Percentiles rank a stretch among this genome's conserved stretches.
Evolutionary conservation across 1,139 yeast genomes (phyloP).

Genomic region (Sporopachydermia cereana): DNA sequence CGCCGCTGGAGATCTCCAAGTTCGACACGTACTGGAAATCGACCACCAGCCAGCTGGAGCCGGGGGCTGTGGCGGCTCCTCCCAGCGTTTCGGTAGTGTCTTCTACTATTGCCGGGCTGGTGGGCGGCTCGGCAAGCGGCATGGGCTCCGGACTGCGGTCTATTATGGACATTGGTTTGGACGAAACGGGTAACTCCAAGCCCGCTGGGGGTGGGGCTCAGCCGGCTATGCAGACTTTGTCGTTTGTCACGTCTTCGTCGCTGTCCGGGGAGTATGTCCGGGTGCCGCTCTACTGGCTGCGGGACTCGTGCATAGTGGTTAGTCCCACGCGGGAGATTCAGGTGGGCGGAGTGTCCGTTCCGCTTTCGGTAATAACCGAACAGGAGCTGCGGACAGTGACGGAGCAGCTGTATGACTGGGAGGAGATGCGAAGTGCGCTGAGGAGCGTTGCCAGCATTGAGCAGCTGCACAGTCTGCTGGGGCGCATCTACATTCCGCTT

Average conservation of each 20-base stretch:
- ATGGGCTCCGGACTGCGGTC: background rate
- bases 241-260: slow-evolving; percentile 88
- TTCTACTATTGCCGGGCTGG: slow-evolving; percentile 8
- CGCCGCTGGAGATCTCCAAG: slow-evolving; percentile 77
- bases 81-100: slow-evolving; percentile 13
- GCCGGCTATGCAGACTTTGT: slow-evolving; percentile 31
- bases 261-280: slow-evolving; percentile 71
- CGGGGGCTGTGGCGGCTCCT: slow-evolving; percentile 1
- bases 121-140: background rate
- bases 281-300: slow-evolving; percentile 56
- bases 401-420: slow-evolving; percentile 6
- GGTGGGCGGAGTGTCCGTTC: slow-evolving; percentile 35
- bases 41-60: slow-evolving; percentile 36
- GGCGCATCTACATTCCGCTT: slow-evolving; percentile 45
- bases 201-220: slow-evolving; percentile 7
- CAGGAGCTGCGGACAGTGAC: slow-evolving; percentile 8
- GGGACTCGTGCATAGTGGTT: slow-evolving; percentile 80
- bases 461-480: slow-evolving; percentile 25
- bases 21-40: slow-evolving; percentile 97
- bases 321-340: slow-evolving; percentile 61
- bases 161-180: slow-evolving; percentile 1
- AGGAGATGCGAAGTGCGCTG: slow-evolving; percentile 18
- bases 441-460: slow-evolving; percentile 19
- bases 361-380: slow-evolving; percentile 7
- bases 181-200: slow-evolving; percentile 16